Evolutionary conservation across 75 land plant species (phyloP).

Genomic region (Chamaecyparis obtusa): DNA sequence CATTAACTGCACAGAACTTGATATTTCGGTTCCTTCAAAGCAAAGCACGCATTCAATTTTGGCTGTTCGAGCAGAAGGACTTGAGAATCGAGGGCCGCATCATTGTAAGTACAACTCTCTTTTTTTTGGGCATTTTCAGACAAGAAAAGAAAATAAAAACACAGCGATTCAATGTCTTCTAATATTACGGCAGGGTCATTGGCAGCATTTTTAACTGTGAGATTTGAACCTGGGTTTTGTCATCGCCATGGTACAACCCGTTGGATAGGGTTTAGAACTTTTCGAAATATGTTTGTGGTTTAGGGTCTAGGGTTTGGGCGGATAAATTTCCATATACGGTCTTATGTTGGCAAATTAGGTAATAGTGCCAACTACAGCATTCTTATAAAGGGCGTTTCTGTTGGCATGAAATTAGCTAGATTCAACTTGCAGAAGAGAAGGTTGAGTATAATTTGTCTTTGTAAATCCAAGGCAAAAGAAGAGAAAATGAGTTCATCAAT

Average conservation of each 20-base stretch:
- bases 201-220: background rate
- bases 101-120: slow-evolving; percentile 42
- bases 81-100: slow-evolving; percentile 89
- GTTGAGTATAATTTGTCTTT: too few relatives aligned
- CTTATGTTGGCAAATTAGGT: background rate
- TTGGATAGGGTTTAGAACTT: background rate
- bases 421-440: too few relatives aligned
- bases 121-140: too few relatives aligned
- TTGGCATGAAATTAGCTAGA: too few relatives aligned
- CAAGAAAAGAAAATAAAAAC: too few relatives aligned
- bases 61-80: slow-evolving; percentile 97
- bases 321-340: too few relatives aligned
- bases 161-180: background rate
- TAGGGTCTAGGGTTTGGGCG: background rate
- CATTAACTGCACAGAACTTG: slow-evolving; percentile 40
- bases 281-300: background rate
- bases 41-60: slow-evolving; percentile 91
- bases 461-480: too few relatives aligned
- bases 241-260: too few relatives aligned
- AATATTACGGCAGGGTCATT: too few relatives aligned
- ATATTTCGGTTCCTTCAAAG: slow-evolving; percentile 82
- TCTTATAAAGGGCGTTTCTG: too few relatives aligned
- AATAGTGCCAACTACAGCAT: background rate
- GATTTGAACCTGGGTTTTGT: background rate
- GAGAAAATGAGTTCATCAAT: too few relatives aligned